Base-by-base conservation (phyloP, 1,139 yeast species). In the Candida sp. region DNA sequence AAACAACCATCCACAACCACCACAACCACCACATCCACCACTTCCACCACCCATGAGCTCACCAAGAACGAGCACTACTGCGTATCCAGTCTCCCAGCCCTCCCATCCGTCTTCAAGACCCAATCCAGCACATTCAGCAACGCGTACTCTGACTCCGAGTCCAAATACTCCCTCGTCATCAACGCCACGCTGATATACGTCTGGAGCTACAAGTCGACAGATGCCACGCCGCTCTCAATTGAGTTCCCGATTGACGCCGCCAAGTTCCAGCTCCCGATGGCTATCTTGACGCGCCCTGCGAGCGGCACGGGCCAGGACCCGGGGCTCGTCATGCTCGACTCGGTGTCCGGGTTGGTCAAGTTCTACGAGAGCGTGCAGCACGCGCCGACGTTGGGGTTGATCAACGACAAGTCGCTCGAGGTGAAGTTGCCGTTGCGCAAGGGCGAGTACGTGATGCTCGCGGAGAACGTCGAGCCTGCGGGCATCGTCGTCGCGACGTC, bases 401-500 rank as follows among this genome's bases (percentile, higher is more conserved):
- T 82, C 47, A 75, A 78, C 58, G 77, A 77, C 58, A 72, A 70
- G 49, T 63, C 70, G 25, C 64, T 72, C 42, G 78, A 76, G 49
- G 55, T 84, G 30, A 73, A 71, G 4, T 63, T 86, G 17, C 66
- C 66, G 46, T 45, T 58, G 12, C 62, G 68, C 7, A 77, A 75
- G 44, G 80, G 82, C 30, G 96, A 90, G 62, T 68, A 68, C 46
- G 74, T 90, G 27, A 81, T 85, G 1, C 64, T 77, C 42, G 81
- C 87, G 2, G 82, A 84, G 54, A 83, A 82, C 55, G 78, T 86
- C 12, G 93, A 88, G 57, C 94, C 96, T 0, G 85, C 89, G 3
- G 96, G 97, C 1, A 71, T 91, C 5, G 75, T 87, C 1, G 66
- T 89, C 8, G 82, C 92, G 5, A 90, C 97, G 0, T 83, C 91